Evolutionary conservation across 1,139 yeast species (phyloP).

Genomic region (Wickerhamiella infanticola): DNA sequence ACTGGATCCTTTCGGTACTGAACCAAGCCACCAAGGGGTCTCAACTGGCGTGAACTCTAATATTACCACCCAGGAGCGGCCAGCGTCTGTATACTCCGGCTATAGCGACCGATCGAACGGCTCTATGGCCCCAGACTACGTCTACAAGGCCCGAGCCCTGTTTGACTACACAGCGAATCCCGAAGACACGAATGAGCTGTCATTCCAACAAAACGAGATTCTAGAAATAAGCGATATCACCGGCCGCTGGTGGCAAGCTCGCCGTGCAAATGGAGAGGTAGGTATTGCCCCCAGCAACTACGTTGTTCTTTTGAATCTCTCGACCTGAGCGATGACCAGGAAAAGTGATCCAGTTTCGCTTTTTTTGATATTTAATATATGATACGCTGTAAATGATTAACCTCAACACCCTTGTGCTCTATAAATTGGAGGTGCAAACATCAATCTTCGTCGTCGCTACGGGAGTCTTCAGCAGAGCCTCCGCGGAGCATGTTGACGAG

Average conservation of each 20-base stretch:
- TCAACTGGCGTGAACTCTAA: not conserved
- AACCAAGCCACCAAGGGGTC: not conserved
- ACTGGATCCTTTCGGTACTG: not conserved
- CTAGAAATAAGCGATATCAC: conserved; percentile 84
- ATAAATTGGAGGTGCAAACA: too few species aligned
- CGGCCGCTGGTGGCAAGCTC: conserved; percentile 99
- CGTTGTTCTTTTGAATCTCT: conserved; percentile 41
- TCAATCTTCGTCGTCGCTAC: conserved; percentile 58
- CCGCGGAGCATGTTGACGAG: conserved; percentile 59
- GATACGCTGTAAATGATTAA: not conserved
- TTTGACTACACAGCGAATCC: conserved; percentile 87
- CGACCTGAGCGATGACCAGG: not conserved
- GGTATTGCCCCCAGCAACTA: conserved; percentile 97
- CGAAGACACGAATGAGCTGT: conserved; percentile 83
- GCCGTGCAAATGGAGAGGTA: conserved; percentile 74
- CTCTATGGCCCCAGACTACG: conserved; percentile 37
- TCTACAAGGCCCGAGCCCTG: conserved; percentile 74
- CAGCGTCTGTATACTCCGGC: not conserved
- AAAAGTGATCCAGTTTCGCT: not conserved
- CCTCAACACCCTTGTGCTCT: not conserved
- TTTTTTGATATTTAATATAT: not conserved
- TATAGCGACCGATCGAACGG: conserved; percentile 8
- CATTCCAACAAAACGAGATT: conserved; percentile 79
- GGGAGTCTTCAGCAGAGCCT: conserved; percentile 61
- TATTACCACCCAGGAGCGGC: not conserved